Percentiles rank a stretch among this genome's conserved stretches.
Conservation (phyloP, 2,329 filamentous ascomycete species). For the Fusarium tuaranense region DNA sequence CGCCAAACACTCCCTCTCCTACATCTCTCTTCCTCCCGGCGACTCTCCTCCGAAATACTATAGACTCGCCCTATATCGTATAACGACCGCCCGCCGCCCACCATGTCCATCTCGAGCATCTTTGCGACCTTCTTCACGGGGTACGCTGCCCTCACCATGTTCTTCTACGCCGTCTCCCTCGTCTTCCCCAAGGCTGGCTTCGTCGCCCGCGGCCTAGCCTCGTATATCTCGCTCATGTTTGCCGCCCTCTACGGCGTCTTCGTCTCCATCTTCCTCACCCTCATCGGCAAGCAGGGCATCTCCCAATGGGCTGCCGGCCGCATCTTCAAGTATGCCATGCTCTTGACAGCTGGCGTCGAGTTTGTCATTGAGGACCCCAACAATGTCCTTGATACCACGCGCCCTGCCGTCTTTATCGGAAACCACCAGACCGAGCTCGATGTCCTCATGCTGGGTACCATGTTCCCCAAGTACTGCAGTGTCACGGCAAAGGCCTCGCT, state of each 20-base stretch:
- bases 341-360: constrained; percentile 77
- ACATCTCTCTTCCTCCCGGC: neutral
- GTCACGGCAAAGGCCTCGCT: constrained; percentile 93
- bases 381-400: constrained; percentile 69
- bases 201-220: constrained; percentile 74
- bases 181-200: constrained; percentile 72
- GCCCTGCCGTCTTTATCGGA: constrained; percentile 90
- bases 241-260: constrained; percentile 80
- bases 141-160: constrained; percentile 63
- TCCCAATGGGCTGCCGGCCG: constrained; percentile 87
- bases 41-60: neutral
- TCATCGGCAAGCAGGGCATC: constrained; percentile 78
- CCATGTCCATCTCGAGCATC: constrained; percentile 55
- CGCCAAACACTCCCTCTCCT: constrained; percentile 28
- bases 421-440: constrained; percentile 99
- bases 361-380: constrained; percentile 80
- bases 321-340: constrained; percentile 83
- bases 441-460: constrained; percentile 86
- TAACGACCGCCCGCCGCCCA: neutral
- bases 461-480: constrained; percentile 92
- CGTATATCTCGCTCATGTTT: constrained; percentile 71
- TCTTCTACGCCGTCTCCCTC: constrained; percentile 73
- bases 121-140: constrained; percentile 61
- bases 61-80: constrained; percentile 6
- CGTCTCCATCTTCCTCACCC: constrained; percentile 76